A percentile compares a stretch with the other conserved stretches of the same genome.
These are phyloP conservation scores for Yueomyces sp. DNA, from an alignment of 805 yeast genomes.

Conservation along the genomic window DNA sequence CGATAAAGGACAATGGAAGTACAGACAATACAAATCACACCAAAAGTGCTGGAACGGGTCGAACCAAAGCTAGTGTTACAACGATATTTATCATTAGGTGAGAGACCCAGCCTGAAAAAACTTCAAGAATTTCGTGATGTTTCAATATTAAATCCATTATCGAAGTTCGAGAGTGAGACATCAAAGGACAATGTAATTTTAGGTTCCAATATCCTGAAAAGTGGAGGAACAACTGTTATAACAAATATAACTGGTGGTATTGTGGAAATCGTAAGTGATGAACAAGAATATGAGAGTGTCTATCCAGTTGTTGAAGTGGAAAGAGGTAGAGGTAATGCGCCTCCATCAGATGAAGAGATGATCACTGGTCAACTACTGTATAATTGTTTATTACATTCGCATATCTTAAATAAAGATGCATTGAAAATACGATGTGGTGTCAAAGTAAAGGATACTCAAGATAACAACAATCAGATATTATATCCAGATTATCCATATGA, in stretches of 20 bases:
- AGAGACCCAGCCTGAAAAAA: slow-evolving; percentile 62
- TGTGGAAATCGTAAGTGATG: slow-evolving; percentile 30
- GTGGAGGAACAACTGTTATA: slow-evolving; percentile 59
- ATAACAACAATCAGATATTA: slow-evolving; percentile 34
- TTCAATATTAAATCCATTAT: slow-evolving; percentile 27
- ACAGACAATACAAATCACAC: slow-evolving; percentile 53
- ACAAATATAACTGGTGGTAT: slow-evolving; percentile 62
- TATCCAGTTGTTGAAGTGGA: slow-evolving; percentile 70
- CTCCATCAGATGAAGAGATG: slow-evolving; percentile 71
- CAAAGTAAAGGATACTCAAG: slow-evolving; percentile 28
- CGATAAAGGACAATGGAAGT: slow-evolving; percentile 9
- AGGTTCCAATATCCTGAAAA: slow-evolving; percentile 57
- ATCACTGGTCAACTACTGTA: slow-evolving; percentile 51
- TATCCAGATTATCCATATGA: slow-evolving; percentile 30
- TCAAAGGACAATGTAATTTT: slow-evolving; percentile 21
- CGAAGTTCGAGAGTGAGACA: slow-evolving; percentile 26
- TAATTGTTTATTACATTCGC: slow-evolving; percentile 46
- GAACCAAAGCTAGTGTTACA: slow-evolving; percentile 78
- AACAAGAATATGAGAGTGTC: slow-evolving; percentile 18
- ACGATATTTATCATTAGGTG: slow-evolving; percentile 60
- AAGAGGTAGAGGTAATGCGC: slow-evolving; percentile 71
- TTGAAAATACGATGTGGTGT: slow-evolving; percentile 23
- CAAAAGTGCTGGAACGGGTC: slow-evolving; percentile 67
- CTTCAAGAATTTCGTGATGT: slow-evolving; percentile 61
- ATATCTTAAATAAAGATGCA: slow-evolving; percentile 35